Base-by-base conservation (phyloP, 2,329 filamentous ascomycete species). In the Graphilbum fragrans region DNA sequence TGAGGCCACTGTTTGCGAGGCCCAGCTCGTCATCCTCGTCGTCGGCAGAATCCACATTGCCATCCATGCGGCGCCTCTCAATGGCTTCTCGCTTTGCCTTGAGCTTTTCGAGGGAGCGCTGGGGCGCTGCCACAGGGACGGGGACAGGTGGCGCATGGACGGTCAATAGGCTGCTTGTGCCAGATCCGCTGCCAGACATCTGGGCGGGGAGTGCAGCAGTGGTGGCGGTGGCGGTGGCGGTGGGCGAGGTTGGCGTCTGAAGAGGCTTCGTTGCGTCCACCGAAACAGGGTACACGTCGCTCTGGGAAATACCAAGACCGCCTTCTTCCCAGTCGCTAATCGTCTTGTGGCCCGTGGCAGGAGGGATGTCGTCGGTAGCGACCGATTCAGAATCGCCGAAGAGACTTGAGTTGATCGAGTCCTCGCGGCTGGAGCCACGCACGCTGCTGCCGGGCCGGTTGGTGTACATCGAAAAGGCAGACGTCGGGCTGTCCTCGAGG, bases 1-100 rank as follows among this genome's bases (percentile, higher is more conserved):
- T 39, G 31, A 27, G 31, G 12, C 23, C 10, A 25, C 43, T 47
- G 33, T 39, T 35, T 21, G 55, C 52, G 1, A 51, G 68, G 8
- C 85, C 87, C 5, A 93, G 70, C 54, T 94, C 90, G 45, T 95
- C 88, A 49, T 95, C 90, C 60, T 95, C 90, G 51, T 95, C 90
- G 53, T 95, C 90, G 5, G 88, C 88, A 23, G 86, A 94, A 53
- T 95, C 90, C 14, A 77, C 78, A 42, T 67, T 74, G 29, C 83
- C 80, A 51, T 94, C 86, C 31, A 77, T 63, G 16, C 76, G 73
- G 35, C 78, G 74, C 51, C 77, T 85, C 53, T 94, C 85, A 27
- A 86, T 61, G 7, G 78, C 79, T 49, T 87, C 82, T 25, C 82
- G 77, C 58, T 84, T 90, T 3, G 77, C 75, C 48, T 75, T 77